Base-by-base conservation (phyloP, 495 filamentous ascomycete species). In the Hyaloscypha variabilis region DNA sequence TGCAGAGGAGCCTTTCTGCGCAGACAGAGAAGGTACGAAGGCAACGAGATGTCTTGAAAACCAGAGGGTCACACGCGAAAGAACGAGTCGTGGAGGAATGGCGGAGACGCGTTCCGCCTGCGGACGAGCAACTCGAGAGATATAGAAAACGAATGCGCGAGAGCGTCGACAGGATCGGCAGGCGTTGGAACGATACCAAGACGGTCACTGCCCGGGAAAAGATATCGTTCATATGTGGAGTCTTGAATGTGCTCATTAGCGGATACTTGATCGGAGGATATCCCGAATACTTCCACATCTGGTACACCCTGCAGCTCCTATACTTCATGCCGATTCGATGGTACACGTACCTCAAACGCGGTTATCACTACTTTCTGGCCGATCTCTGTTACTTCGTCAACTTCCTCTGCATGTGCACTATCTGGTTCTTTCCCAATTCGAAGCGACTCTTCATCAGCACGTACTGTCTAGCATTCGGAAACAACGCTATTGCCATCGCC, bases 301-400 rank as follows among this genome's bases (percentile, higher is more conserved):
- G 95, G 95, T 99, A 96, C 77, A 93, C 91, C 29, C 79, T 76
- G 5, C 92, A 96, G 74, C 82, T 96, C 50, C 75, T 87, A 61
- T 97, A 97, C 77, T 99, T 96, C 75, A 97, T 98, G 94, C 95
- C 95, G 21, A 90, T 98, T 70, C 90, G 95, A 26, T 94, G 85
- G 74, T 96, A 91, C 76, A 90, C 89, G 60, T 99, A 99, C 79
- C 91, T 91, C 68, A 87, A 88, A 69, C 87, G 86, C 57, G 95
- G 94, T 29, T 97, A 94, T 69, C 95, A 99, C 77, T 99, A 99
- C 79, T 99, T 99, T 79, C 77, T 99, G 46, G 94, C 93, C 65
- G 95, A 98, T 75, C 87, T 98, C 46, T 99, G 95, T 77, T 99
- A 99, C 78, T 99, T 98, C 70, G 93, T 96, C 79, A 99, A 99